Percentiles rank a stretch among this genome's conserved stretches.
Evolutionary conservation across 163 green algal genomes (phyloP).

Genomic region (Prototheca cutis): DNA sequence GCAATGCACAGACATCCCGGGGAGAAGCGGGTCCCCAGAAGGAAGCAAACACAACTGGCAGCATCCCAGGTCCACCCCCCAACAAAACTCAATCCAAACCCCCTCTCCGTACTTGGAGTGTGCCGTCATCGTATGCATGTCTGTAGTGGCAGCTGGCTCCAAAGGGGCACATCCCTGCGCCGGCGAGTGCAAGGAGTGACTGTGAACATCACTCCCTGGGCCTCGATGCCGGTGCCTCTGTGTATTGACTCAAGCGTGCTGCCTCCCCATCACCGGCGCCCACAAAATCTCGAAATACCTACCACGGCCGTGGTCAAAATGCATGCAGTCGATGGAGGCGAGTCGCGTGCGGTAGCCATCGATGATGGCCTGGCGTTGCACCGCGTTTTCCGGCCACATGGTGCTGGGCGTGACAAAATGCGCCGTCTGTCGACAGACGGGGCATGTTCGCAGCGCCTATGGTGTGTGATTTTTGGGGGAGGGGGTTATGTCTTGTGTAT

Average conservation of each 20-base stretch:
- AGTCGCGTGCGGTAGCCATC: constrained; percentile 38
- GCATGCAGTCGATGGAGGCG: constrained; percentile 45
- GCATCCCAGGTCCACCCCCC: no score
- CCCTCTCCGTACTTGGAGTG: constrained; percentile 32
- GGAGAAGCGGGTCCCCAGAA: no score
- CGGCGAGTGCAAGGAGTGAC: neutral
- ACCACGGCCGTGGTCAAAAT: constrained; percentile 47
- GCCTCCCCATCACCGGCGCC: no score
- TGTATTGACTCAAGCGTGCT: no score
- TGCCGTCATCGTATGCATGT: constrained; percentile 42
- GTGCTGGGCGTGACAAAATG: constrained; percentile 62
- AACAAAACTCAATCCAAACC: no score
- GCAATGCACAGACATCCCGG: no score
- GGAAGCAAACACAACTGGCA: no score
- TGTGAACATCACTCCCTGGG: neutral
- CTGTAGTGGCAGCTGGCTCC: constrained; percentile 59
- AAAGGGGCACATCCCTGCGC: constrained; percentile 62
- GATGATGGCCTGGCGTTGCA: constrained; percentile 38
- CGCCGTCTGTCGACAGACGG: constrained; percentile 54
- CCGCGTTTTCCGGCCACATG: constrained; percentile 47
- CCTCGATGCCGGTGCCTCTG: no score
- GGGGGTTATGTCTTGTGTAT: no score
- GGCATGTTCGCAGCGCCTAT: constrained; percentile 65
- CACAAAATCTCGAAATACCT: no score
- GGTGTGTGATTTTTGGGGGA: no score